Evolutionary conservation across 257 asterid species (phyloP).

Genomic region (Lavandula angustifolia): DNA sequence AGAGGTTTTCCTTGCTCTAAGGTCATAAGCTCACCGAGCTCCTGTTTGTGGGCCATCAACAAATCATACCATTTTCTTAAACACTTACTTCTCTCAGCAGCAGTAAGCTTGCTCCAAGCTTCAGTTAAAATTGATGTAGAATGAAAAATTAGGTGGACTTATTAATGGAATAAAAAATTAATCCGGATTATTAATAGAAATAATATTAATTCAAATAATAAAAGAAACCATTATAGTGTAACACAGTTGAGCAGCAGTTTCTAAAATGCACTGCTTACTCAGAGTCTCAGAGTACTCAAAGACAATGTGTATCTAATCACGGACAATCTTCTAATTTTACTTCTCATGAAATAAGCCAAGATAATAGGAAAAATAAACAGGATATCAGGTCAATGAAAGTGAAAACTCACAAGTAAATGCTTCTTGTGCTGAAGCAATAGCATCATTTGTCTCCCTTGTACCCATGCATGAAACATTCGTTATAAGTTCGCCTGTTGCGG

Average conservation of each 20-base stretch:
- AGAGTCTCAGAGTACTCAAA: neutral
- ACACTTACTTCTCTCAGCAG: constrained; percentile 85
- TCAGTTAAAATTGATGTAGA: constrained; percentile 29
- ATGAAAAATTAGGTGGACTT: constrained; percentile 11
- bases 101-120: constrained; percentile 98
- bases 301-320: constrained; percentile 11
- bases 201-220: neutral
- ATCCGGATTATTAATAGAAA: neutral
- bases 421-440: constrained; percentile 81
- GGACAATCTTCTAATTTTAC: neutral
- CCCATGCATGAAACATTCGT: constrained; percentile 95
- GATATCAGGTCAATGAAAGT: constrained; percentile 6
- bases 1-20: constrained; percentile 97
- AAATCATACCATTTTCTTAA: constrained; percentile 89
- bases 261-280: constrained; percentile 17
- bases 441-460: constrained; percentile 82
- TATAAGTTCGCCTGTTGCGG: constrained; percentile 91
- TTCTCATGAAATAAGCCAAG: neutral
- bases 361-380: neutral
- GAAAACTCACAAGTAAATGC: constrained; percentile 71
- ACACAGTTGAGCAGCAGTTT: constrained; percentile 10
- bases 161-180: neutral
- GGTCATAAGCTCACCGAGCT: constrained; percentile 92
- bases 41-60: constrained; percentile 80
- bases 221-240: constrained; percentile 6